Percentiles rank a stretch among this genome's conserved stretches.
These are phyloP conservation scores for Globisporangium orthogonon DNA, from an alignment of 352 stramenopile genomes.

Conservation along the genomic window DNA sequence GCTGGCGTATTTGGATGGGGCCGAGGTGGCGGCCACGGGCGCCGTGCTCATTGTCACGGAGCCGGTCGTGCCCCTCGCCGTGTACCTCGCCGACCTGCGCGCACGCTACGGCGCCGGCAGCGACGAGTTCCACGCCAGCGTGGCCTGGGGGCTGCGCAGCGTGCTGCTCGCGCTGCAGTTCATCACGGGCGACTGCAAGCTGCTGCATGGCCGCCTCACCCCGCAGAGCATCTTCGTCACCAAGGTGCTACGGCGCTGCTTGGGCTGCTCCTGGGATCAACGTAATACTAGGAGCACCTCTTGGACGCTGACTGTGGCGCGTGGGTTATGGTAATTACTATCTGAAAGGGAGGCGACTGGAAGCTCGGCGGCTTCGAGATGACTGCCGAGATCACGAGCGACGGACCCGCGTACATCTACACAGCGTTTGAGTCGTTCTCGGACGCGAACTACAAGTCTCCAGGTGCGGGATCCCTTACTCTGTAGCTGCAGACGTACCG, in stretches of 20 bases:
- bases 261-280: not conserved
- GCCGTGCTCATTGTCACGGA: constrained; percentile 94
- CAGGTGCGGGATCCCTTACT: constrained; percentile 37
- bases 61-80: constrained; percentile 83
- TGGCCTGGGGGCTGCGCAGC: constrained; percentile 92
- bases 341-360: constrained; percentile 86
- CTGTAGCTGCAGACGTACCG: not conserved
- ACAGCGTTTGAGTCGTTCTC: constrained; percentile 81
- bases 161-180: constrained; percentile 92
- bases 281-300: no score
- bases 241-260: constrained; percentile 28
- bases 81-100: constrained; percentile 81
- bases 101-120: constrained; percentile 48
- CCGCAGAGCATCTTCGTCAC: constrained; percentile 93
- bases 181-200: constrained; percentile 92
- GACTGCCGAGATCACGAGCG: constrained; percentile 77
- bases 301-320: not conserved
- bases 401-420: constrained; percentile 75
- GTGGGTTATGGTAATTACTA: not conserved
- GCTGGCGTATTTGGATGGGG: constrained; percentile 82
- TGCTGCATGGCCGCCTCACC: constrained; percentile 88
- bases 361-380: constrained; percentile 93
- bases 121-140: constrained; percentile 76
- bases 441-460: constrained; percentile 72
- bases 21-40: constrained; percentile 70